Conservation (phyloP, 441 rosid species). For the Erysimum pusillum region DNA sequence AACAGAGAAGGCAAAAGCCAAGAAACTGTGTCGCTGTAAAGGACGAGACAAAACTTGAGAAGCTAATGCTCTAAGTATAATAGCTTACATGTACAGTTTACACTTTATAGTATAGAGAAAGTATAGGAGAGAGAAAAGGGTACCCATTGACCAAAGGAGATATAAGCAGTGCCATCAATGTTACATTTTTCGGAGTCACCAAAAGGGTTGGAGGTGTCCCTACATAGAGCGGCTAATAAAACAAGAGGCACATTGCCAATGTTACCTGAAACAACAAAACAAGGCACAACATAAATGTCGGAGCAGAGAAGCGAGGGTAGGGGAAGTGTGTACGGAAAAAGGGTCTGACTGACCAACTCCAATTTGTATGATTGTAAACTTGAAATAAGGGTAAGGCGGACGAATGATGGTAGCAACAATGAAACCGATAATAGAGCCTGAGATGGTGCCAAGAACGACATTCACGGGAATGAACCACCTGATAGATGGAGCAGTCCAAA, state of each 20-base stretch:
- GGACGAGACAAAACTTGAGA: not conserved
- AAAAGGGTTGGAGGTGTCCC: conserved; percentile 86
- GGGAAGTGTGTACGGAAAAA: not conserved
- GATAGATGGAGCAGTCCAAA: conserved; percentile 40
- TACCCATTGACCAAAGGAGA: conserved; percentile 99
- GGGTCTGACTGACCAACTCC: conserved; percentile 85
- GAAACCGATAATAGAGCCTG: conserved; percentile 84
- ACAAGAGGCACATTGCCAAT: conserved; percentile 99
- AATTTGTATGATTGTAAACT: conserved; percentile 81
- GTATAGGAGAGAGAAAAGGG: conserved; percentile 29
- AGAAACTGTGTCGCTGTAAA: not conserved
- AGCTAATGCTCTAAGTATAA: conserved; percentile 4
- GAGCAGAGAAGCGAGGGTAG: conserved; percentile 13
- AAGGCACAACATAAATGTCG: not conserved
- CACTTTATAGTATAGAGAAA: not conserved
- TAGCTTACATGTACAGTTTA: not conserved
- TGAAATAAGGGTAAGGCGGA: conserved; percentile 96
- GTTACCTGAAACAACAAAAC: conserved; percentile 73
- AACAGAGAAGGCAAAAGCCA: conserved; percentile 23
- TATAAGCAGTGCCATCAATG: conserved; percentile 90
- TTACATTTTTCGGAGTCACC: conserved; percentile 84
- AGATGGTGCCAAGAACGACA: conserved; percentile 70
- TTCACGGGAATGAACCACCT: conserved; percentile 99
- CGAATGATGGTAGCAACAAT: conserved; percentile 64
- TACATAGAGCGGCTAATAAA: conserved; percentile 85